A percentile compares a stretch with the other conserved stretches of the same genome.
Conservation (phyloP, 2,329 filamentous ascomycete species). For the Alternaria novae-zelandiae region DNA sequence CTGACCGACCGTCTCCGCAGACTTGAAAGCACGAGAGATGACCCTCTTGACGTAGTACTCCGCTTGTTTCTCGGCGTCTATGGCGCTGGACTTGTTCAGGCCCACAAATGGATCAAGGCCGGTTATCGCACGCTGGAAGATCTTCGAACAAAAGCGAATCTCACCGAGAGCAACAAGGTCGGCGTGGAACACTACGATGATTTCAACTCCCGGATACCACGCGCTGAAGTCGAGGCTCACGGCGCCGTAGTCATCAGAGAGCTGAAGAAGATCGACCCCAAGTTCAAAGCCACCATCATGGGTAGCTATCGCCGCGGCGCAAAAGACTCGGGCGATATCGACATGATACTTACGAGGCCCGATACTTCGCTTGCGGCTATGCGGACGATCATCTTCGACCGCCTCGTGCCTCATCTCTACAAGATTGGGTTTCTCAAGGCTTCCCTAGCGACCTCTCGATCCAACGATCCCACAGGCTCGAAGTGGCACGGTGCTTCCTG, state of each 20-base stretch:
- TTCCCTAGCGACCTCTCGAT: conserved; percentile 66
- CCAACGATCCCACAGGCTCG: conserved; percentile 61
- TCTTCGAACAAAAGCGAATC: conserved; percentile 63
- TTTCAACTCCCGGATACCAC: conserved; percentile 78
- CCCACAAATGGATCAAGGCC: conserved; percentile 76
- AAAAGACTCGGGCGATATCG: conserved; percentile 77
- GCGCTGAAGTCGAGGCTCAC: conserved; percentile 74
- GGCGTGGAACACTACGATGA: conserved; percentile 83
- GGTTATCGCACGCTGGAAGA: conserved; percentile 79
- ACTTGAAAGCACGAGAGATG: conserved; percentile 72
- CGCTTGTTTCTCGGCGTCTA: conserved; percentile 80
- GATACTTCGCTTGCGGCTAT: conserved; percentile 63
- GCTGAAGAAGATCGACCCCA: conserved; percentile 65
- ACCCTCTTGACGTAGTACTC: conserved; percentile 70
- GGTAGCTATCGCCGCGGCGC: conserved; percentile 87
- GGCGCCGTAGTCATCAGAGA: conserved; percentile 67
- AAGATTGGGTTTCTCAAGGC: conserved; percentile 70
- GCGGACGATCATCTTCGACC: conserved; percentile 65
- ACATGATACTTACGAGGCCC: conserved; percentile 79
- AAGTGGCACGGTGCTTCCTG: conserved; percentile 91
- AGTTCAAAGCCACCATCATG: conserved; percentile 74
- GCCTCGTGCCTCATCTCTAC: conserved; percentile 68
- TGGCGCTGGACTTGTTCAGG: conserved; percentile 73
- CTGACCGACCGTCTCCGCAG: conserved; percentile 73
- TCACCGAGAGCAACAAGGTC: conserved; percentile 74